Evolutionary conservation across 257 asterid species (phyloP).

Genomic region (Solanum appendiculatum): DNA sequence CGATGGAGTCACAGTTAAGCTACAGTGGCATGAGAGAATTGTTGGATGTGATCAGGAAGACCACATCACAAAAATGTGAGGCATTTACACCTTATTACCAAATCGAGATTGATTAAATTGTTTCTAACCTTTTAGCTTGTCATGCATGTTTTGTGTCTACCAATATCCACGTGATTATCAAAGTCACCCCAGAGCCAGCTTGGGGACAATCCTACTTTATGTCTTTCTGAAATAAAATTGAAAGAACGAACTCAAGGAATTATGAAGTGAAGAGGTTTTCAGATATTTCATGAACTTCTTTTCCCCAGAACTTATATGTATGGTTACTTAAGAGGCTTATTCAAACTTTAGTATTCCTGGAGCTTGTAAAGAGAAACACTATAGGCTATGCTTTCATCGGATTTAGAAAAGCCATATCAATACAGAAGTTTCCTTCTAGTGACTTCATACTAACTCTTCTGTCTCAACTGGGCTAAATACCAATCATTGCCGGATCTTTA

Average conservation of each 20-base stretch:
- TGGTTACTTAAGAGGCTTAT: background rate
- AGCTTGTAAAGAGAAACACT: background rate
- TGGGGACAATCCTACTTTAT: background rate
- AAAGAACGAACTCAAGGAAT: background rate
- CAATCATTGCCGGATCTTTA: background rate
- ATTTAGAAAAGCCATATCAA: background rate
- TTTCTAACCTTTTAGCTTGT: background rate
- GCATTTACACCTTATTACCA: background rate
- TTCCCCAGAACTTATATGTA: background rate
- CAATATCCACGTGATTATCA: background rate
- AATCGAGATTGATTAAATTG: background rate
- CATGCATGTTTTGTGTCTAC: background rate
- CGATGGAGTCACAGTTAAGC: slow-evolving; percentile 40
- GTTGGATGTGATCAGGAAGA: slow-evolving; percentile 54
- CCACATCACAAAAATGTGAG: slow-evolving; percentile 62
- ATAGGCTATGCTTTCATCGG: background rate
- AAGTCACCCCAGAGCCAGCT: background rate
- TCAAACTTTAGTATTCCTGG: background rate
- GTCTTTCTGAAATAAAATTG: background rate
- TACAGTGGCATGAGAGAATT: slow-evolving; percentile 41
- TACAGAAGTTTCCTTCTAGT: background rate
- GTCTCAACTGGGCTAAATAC: background rate
- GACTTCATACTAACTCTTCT: background rate
- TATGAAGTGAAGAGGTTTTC: background rate
- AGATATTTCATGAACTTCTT: background rate